These are phyloP conservation scores for Pyricularia pennisetigena DNA, from an alignment of 2,329 filamentous ascomycete species.

Conservation along the genomic window DNA sequence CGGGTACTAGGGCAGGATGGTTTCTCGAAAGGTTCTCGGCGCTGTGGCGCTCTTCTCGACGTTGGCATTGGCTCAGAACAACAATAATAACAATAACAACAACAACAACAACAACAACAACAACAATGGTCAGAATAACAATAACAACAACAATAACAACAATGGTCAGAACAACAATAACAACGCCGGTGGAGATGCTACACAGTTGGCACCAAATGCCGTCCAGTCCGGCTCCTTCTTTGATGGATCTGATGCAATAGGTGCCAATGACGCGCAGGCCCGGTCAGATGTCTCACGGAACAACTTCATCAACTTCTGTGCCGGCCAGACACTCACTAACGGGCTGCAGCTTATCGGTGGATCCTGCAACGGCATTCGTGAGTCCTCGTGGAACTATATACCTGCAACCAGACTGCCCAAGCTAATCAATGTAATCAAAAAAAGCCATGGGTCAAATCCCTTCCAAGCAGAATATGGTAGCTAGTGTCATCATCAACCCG, in stretches of 20 bases:
- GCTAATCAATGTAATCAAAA: neutral
- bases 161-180: constrained; percentile 7
- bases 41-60: constrained; percentile 16
- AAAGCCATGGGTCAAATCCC: constrained; percentile 51
- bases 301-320: constrained; percentile 57
- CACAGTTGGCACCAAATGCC: constrained; percentile 14
- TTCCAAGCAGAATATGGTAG: constrained; percentile 42
- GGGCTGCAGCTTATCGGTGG: constrained; percentile 46
- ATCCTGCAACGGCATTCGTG: constrained; percentile 54
- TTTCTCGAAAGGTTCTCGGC: constrained; percentile 16
- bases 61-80: constrained; percentile 15
- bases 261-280: constrained; percentile 19
- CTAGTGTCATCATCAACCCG: constrained; percentile 40
- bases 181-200: constrained; percentile 13
- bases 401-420: neutral
- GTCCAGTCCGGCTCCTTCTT: constrained; percentile 24
- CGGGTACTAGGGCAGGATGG: constrained; percentile 14
- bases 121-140: constrained; percentile 6
- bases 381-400: constrained; percentile 15
- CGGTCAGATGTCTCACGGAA: constrained; percentile 19
- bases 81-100: constrained; percentile 8
- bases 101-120: constrained; percentile 8
- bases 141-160: constrained; percentile 6
- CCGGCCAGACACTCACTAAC: constrained; percentile 45
- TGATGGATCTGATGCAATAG: constrained; percentile 21